phyloP scores from a whole-genome alignment of 176 grass and related monocot species.

The Triticum turgidum region DNA sequence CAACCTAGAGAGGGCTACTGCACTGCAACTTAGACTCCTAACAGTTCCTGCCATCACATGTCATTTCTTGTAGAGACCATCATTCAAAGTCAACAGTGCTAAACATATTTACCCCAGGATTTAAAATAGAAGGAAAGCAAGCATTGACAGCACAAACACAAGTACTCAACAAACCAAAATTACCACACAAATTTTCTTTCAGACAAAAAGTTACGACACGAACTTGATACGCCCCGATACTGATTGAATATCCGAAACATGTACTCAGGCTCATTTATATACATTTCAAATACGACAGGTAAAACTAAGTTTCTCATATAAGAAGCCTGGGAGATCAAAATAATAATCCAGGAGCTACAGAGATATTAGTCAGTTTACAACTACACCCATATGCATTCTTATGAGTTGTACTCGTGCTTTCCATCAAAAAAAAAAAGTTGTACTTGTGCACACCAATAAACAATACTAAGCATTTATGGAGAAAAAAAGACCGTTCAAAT shows the following conservation, averaged over 20 bases:
- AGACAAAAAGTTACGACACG: background rate
- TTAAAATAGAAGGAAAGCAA: slow-evolving; percentile 19
- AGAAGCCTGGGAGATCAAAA: background rate
- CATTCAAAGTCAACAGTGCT: slow-evolving; percentile 4
- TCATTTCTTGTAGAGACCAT: background rate
- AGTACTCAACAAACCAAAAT: background rate
- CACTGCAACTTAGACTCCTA: background rate
- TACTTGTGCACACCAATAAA: slow-evolving; percentile 2
- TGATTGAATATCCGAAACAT: background rate
- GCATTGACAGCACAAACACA: background rate
- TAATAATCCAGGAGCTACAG: background rate
- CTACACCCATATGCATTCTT: background rate
- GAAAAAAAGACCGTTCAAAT: background rate
- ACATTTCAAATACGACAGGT: background rate
- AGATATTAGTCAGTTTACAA: background rate
- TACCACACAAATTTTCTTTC: background rate
- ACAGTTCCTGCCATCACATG: background rate
- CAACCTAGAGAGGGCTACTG: background rate
- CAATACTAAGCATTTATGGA: background rate
- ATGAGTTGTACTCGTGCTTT: background rate
- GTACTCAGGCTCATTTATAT: background rate
- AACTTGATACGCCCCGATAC: background rate
- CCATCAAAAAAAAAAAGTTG: background rate
- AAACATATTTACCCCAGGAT: background rate
- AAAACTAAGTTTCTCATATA: background rate